phyloP scores from a whole-genome alignment of 2,329 filamentous ascomycete genomes.

The Penicillium capsulatum region DNA sequence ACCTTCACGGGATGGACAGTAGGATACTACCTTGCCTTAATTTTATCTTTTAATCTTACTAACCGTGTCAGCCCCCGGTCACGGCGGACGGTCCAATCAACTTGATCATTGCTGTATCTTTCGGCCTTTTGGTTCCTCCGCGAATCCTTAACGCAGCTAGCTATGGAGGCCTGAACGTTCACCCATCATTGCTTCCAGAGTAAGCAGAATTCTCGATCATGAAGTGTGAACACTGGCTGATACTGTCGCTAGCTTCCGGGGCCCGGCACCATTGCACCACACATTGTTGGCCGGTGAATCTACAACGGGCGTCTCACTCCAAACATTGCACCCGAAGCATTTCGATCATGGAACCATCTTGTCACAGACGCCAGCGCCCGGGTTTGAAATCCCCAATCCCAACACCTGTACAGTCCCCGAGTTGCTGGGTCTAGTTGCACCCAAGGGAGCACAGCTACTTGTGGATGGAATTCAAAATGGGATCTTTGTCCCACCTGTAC shows the following conservation, averaged over 20 bases:
- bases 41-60: slow-evolving; percentile 14
- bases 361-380: slow-evolving; percentile 60
- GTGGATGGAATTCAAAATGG: slow-evolving; percentile 59
- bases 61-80: slow-evolving; percentile 50
- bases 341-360: slow-evolving; percentile 81
- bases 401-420: slow-evolving; percentile 45
- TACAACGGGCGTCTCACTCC: slow-evolving; percentile 72
- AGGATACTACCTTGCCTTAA: slow-evolving; percentile 29
- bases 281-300: slow-evolving; percentile 62
- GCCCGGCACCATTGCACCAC: slow-evolving; percentile 81
- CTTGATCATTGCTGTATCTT: slow-evolving; percentile 86
- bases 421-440: slow-evolving; percentile 56
- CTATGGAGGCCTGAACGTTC: slow-evolving; percentile 89
- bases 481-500: slow-evolving; percentile 62
- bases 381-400: slow-evolving; percentile 50
- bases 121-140: slow-evolving; percentile 81
- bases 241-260: slow-evolving; percentile 60
- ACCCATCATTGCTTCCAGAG: slow-evolving; percentile 87
- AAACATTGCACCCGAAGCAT: slow-evolving; percentile 70
- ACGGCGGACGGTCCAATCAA: slow-evolving; percentile 54
- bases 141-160: slow-evolving; percentile 65
- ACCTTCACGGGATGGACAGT: slow-evolving; percentile 81
- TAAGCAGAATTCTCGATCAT: slow-evolving; percentile 37
- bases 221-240: too few species aligned
- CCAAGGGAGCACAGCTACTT: slow-evolving; percentile 67